phyloP scores from a whole-genome alignment of 176 grass and related monocot genomes.

The Musa itinerans region DNA sequence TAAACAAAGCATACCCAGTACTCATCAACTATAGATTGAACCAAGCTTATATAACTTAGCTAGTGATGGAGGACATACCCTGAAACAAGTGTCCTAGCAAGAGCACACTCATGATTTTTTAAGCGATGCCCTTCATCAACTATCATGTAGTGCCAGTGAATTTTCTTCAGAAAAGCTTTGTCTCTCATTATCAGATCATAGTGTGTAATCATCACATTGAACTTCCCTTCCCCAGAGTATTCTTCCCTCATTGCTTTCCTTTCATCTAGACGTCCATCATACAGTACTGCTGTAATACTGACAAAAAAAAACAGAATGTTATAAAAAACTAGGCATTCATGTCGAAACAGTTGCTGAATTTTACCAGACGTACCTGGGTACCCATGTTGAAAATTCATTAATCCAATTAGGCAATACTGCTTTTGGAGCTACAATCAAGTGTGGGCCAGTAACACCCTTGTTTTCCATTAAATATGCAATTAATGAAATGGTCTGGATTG shows the following conservation, averaged over 20 bases:
- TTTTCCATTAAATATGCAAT: slow-evolving; percentile 91
- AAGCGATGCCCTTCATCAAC: slow-evolving; percentile 98
- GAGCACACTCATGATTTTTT: slow-evolving; percentile 99
- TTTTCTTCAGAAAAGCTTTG: slow-evolving; percentile 93
- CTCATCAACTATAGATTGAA: neutral
- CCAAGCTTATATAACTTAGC: neutral
- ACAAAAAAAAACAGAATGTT: slow-evolving; percentile 22
- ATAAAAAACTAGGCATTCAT: neutral
- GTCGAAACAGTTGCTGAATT: neutral
- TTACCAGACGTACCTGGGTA: slow-evolving; percentile 48
- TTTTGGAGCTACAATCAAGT: slow-evolving; percentile 96
- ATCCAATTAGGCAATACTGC: slow-evolving; percentile 98
- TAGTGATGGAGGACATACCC: slow-evolving; percentile 44
- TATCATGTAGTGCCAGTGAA: slow-evolving; percentile 95
- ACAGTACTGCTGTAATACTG: slow-evolving; percentile 78
- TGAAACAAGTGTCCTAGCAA: slow-evolving; percentile 74
- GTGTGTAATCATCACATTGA: slow-evolving; percentile 92
- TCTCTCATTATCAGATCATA: slow-evolving; percentile 99
- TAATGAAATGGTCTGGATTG: slow-evolving; percentile 96
- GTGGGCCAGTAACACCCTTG: slow-evolving; percentile 80
- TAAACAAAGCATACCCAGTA: no score
- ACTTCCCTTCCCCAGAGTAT: slow-evolving; percentile 58
- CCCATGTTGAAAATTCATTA: slow-evolving; percentile 91
- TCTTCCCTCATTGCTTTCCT: slow-evolving; percentile 82
- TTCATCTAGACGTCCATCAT: slow-evolving; percentile 96